Base-by-base conservation (phyloP, 257 asterid genomes). In the Penstemon eatonii region DNA sequence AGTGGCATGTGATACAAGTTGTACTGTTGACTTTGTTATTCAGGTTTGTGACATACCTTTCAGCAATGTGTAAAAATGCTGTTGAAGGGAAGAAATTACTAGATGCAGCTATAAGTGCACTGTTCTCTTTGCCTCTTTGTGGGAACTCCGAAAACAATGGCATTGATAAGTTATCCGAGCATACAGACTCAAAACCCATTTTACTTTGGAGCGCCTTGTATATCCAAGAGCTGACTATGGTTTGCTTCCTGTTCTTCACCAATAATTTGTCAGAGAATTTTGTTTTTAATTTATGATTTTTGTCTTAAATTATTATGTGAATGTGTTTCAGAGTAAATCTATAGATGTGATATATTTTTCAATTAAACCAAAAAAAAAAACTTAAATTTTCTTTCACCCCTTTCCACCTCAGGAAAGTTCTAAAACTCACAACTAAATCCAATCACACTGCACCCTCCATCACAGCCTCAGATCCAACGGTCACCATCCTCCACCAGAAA, bases 11-110 rank as follows among this genome's bases (percentile, higher is more conserved):
- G 63, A 12, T 71, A 54, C 43, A 39, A 18, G 19, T 65, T 68
- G 8, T 59, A 10, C 56, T 58, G 13, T 56, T 65, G 43, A 65
- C 62, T 61, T 63, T 63, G 42, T 81, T 71, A 46, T 66, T 77
- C 88, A 88, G 96, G 95, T 93, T 78, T 70, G 89, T 90, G 69
- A 78, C 86, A 44, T 93, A 90, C 76, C 81, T 93, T 55, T 93
- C 99, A 45, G 84, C 89, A 59, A 53, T 70, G 56, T 88, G 94
- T 75, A 81, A 80, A 65, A 76, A 82, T 74, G 86, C 73, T 65
- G 80, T 44, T 51, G 88, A 85, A 75, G 98, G 98, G 66, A 86
- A 90, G 86, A 81, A 80, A 38, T 71, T 81, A 77, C 75, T 93
- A 15, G 72, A 72, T 59, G 86, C 85, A 6, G 94, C 97, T 68